phyloP scores from a whole-genome alignment of 2,329 filamentous ascomycete species.

The Colletotrichum lini region DNA sequence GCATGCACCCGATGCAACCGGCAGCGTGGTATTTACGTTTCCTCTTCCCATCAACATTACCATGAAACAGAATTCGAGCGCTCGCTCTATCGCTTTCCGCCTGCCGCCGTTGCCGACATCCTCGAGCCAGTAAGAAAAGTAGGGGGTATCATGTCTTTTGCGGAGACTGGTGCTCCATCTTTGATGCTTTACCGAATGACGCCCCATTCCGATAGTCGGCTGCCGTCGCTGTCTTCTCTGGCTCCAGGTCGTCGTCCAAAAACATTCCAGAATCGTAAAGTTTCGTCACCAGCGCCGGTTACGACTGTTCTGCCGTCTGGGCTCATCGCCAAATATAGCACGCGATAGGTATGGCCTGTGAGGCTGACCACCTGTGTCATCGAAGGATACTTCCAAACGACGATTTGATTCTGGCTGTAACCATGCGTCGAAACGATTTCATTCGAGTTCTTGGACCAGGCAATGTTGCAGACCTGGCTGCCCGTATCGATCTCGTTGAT shows the following conservation, averaged over 20 bases:
- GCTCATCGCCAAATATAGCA: constrained; percentile 97
- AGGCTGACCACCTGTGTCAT: constrained; percentile 98
- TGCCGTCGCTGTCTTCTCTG: constrained; percentile 76
- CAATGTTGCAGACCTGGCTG: constrained; percentile 98
- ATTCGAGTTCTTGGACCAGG: constrained; percentile 97
- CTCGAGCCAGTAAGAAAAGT: constrained; percentile 3
- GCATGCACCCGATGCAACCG: constrained; percentile 40
- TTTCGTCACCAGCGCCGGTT: constrained; percentile 96
- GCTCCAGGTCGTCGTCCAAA: constrained; percentile 87
- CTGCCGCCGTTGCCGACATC: constrained; percentile 12
- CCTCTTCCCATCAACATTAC: constrained; percentile 18
- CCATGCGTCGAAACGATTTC: constrained; percentile 98
- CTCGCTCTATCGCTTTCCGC: constrained; percentile 21
- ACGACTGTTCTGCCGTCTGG: constrained; percentile 95
- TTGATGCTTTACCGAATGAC: constrained; percentile 75
- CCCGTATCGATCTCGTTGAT: constrained; percentile 95
- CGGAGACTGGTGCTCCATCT: neutral
- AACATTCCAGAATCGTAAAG: constrained; percentile 95
- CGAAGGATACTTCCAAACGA: constrained; percentile 98
- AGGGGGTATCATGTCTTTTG: constrained; percentile 5
- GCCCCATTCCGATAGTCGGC: constrained; percentile 83
- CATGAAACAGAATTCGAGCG: constrained; percentile 18
- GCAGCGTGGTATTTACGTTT: constrained; percentile 37
- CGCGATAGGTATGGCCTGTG: constrained; percentile 96
- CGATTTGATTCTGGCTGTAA: constrained; percentile 98